Percentiles rank a stretch among this genome's conserved stretches.
These are phyloP conservation scores for Leishmania arabica DNA, from an alignment of 208 protist genomes.

Conservation along the genomic window DNA sequence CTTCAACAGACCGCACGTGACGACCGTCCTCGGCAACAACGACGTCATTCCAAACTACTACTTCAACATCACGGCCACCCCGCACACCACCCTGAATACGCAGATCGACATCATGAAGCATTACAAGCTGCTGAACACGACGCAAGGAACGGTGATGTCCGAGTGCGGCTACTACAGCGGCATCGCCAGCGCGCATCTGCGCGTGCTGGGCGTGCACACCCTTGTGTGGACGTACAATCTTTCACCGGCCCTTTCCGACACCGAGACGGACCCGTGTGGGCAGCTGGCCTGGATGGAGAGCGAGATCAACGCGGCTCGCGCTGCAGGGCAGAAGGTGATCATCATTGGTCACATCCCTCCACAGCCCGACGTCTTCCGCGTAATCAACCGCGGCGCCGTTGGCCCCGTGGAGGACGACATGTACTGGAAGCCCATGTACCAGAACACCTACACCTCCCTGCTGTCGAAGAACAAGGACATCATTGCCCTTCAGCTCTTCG, in stretches of 20 bases:
- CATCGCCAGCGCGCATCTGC: constrained; percentile 25
- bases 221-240: constrained; percentile 65
- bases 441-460: constrained; percentile 48
- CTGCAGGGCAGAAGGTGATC: constrained; percentile 57
- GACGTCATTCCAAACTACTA: constrained; percentile 75
- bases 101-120: constrained; percentile 32
- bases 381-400: constrained; percentile 38
- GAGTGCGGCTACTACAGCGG: constrained; percentile 65
- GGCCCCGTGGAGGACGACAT: constrained; percentile 40
- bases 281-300: constrained; percentile 67
- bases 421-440: constrained; percentile 76
- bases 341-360: constrained; percentile 82
- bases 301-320: constrained; percentile 42
- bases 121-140: constrained; percentile 32
- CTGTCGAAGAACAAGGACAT: constrained; percentile 46
- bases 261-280: constrained; percentile 65
- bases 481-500: constrained; percentile 67
- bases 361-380: constrained; percentile 45
- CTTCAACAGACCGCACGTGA: constrained; percentile 8
- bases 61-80: constrained; percentile 38
- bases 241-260: constrained; percentile 41
- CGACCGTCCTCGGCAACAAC: constrained; percentile 70
- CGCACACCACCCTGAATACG: constrained; percentile 30
- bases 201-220: constrained; percentile 67
- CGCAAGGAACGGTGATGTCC: constrained; percentile 34